These are phyloP conservation scores for Russula sp. DNA, from an alignment of 768 basidiomycete species.

Conservation along the genomic window DNA sequence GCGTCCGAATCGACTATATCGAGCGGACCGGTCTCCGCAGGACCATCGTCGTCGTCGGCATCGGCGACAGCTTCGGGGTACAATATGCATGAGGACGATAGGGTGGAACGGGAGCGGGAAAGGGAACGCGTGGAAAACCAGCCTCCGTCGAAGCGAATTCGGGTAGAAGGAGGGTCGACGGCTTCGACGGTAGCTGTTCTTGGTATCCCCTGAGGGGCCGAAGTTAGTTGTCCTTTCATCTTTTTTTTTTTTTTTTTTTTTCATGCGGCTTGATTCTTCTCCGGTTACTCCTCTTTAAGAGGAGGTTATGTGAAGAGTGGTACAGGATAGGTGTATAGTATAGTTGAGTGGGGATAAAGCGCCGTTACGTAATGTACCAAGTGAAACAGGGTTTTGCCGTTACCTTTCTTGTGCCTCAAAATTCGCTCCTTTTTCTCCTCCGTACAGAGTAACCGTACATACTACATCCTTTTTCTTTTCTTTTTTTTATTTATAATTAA, in stretches of 20 bases:
- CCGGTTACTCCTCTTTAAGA: constrained; percentile 1
- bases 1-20: constrained; percentile 23
- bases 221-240: neutral
- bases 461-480: constrained; percentile 3
- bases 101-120: constrained; percentile 11
- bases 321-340: constrained; percentile 1
- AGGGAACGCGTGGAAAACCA: constrained; percentile 12
- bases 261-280: neutral
- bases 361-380: constrained; percentile 16
- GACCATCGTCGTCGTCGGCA: constrained; percentile 21
- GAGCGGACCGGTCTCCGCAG: constrained; percentile 28
- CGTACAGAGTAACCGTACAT: neutral
- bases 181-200: constrained; percentile 21
- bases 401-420: neutral
- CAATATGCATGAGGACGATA: constrained; percentile 19
- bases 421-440: constrained; percentile 10
- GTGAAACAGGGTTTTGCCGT: constrained; percentile 12
- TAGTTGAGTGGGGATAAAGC: neutral
- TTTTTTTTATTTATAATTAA: constrained; percentile 4
- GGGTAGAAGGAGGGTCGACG: constrained; percentile 22
- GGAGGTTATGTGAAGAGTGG: neutral
- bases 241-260: neutral
- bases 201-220: constrained; percentile 15
- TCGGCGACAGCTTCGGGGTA: constrained; percentile 20
- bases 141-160: constrained; percentile 23